A percentile compares a stretch with the other conserved stretches of the same genome.
Evolutionary conservation across 345 rosid species (phyloP).

Genomic region (Odontarrhena argentea): DNA sequence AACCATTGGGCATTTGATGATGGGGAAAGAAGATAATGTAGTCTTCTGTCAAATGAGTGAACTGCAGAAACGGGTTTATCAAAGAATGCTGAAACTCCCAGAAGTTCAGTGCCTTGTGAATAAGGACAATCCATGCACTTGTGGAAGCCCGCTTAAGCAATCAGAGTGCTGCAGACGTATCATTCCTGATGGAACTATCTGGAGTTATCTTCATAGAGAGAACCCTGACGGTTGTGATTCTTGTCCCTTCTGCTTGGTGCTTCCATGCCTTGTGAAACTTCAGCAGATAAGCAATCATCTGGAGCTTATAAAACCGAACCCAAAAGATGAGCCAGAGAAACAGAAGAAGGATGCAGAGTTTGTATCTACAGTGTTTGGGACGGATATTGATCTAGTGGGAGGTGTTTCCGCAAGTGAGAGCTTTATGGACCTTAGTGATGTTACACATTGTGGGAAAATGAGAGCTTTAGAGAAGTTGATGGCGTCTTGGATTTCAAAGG

Average conservation of each 20-base stretch:
- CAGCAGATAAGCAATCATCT: conserved; percentile 90
- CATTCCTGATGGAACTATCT: conserved; percentile 80
- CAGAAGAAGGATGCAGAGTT: conserved; percentile 91
- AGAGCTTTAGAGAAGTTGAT: conserved; percentile 77
- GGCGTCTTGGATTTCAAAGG: conserved; percentile 76
- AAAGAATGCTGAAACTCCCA: conserved; percentile 80
- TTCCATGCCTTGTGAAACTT: conserved; percentile 76
- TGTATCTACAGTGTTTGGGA: conserved; percentile 77
- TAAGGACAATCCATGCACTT: conserved; percentile 79
- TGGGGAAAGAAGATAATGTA: conserved; percentile 98
- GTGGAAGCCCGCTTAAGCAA: conserved; percentile 92
- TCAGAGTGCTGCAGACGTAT: conserved; percentile 89
- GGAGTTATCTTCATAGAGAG: conserved; percentile 88
- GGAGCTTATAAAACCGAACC: conserved; percentile 95
- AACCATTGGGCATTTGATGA: conserved; percentile 93
- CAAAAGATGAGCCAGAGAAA: conserved; percentile 80
- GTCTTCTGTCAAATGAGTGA: conserved; percentile 95
- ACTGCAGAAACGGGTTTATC: conserved; percentile 76
- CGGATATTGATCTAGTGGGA: conserved; percentile 78
- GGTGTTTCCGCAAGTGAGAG: conserved; percentile 69
- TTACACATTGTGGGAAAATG: conserved; percentile 93
- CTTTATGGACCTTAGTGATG: conserved; percentile 84
- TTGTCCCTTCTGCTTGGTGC: conserved; percentile 95
- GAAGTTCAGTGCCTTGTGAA: conserved; percentile 88
- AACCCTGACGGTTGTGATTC: conserved; percentile 89